Base-by-base conservation (phyloP, 805 yeast species). In the Metschnikowia reukaufii region DNA sequence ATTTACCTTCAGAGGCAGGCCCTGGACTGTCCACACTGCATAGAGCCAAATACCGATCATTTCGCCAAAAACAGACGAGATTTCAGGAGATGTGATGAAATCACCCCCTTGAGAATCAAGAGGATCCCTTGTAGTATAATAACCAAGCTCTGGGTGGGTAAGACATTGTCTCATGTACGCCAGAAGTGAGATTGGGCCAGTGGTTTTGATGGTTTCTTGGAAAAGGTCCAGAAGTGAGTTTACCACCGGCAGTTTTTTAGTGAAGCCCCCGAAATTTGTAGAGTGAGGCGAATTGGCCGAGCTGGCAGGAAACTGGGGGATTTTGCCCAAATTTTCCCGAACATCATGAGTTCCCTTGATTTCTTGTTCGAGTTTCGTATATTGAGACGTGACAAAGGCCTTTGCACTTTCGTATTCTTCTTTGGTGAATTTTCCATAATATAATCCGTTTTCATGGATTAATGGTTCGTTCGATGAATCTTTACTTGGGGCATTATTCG, bases 31-130 rank as follows among this genome's bases (percentile, higher is more conserved):
- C 87, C 90, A 86, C 9, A 66, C 62, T 10, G 78, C 68, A 49
- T 70, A 79, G 47, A 74, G 69, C 88, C 95, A 88, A 4, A 88
- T 67, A 0, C 94, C 96, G 48, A 86, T 74, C 70, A 86, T 78
- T 62, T 88, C 96, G 17, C 96, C 96, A 69, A 88, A 88, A 68
- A 88, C 84, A 33, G 87, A 88, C 6, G 92, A 84, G 42, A 88
- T 86, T 64, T 88, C 96, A 0, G 96, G 96, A 0, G 92, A 84
- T 0, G 96, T 88, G 42, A 84, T 75, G 62, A 88, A 88, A 63
- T 88, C 96, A 4, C 96, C 95, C 6, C 65, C 61, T 34, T 55
- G 64, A 2, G 59, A 37, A 27, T 85, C 88, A 30, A 88, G 68
- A 2, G 96, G 96, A 55, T 88, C 84, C 51, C 83, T 68, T 4